phyloP scores from a whole-genome alignment of 108 stramenopile genomes.

The Schizochytrium sp. region DNA sequence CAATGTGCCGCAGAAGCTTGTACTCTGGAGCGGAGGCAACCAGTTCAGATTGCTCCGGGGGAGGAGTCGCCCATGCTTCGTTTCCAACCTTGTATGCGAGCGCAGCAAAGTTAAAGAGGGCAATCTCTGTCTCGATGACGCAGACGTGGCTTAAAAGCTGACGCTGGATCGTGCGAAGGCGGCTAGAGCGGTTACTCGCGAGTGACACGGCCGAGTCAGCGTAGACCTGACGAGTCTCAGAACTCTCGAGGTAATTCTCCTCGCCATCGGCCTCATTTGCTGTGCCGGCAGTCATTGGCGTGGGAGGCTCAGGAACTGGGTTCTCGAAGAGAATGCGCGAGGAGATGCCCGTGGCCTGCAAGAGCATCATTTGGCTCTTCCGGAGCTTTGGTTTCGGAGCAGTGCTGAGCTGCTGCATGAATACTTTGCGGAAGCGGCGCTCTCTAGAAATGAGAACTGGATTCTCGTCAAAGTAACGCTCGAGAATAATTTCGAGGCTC shows the following conservation, averaged over 20 bases:
- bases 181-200: not conserved
- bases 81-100: not conserved
- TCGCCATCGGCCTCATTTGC: no score
- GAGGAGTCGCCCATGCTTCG: not conserved
- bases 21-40: not conserved
- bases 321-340: no score
- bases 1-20: not conserved
- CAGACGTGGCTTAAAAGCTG: not conserved
- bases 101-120: not conserved
- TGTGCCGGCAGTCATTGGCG: no score
- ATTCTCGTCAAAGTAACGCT: slow-evolving; percentile 7
- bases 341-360: not conserved
- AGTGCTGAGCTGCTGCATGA: not conserved
- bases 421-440: not conserved
- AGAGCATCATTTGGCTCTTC: not conserved
- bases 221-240: no score
- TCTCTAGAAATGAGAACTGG: not conserved
- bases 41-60: not conserved
- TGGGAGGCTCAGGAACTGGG: no score
- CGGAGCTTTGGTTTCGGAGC: not conserved
- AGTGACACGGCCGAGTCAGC: no score
- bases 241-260: no score
- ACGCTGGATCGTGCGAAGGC: not conserved
- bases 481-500: not conserved
- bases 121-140: not conserved